phyloP scores from a whole-genome alignment of 2,329 filamentous ascomycete species.

The Neophaeococcomyces aloes region DNA sequence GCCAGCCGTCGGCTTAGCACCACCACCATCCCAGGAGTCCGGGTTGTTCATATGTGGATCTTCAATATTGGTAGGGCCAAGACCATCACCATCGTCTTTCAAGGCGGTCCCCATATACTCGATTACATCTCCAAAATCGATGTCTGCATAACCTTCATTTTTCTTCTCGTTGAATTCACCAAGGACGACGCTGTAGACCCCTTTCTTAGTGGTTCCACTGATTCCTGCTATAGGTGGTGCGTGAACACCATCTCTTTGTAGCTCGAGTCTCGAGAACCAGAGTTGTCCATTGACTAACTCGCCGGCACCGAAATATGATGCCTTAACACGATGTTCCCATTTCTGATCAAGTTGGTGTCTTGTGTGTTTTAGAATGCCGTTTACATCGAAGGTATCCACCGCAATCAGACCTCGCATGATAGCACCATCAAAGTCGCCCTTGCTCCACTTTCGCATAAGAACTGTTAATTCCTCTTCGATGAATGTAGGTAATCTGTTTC shows the following conservation, averaged over 20 bases:
- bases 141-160: conserved; percentile 37
- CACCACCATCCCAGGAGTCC: conserved; percentile 19
- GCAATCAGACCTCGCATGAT: conserved; percentile 10
- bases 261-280: conserved; percentile 19
- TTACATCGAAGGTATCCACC: neutral
- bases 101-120: conserved; percentile 42
- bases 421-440: conserved; percentile 13
- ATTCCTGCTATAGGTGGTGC: conserved; percentile 32
- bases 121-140: conserved; percentile 41
- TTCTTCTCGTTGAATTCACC: conserved; percentile 22
- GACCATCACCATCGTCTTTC: conserved; percentile 22
- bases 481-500: conserved; percentile 7
- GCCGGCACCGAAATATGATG: conserved; percentile 16
- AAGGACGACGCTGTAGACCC: conserved; percentile 48
- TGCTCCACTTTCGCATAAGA: conserved; percentile 14
- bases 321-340: neutral
- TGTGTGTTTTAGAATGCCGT: neutral
- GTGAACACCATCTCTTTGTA: conserved; percentile 24
- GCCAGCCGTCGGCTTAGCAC: conserved; percentile 15
- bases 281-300: conserved; percentile 23
- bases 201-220: conserved; percentile 33
- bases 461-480: conserved; percentile 16
- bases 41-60: conserved; percentile 16
- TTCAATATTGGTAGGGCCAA: conserved; percentile 13
- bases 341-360: neutral